Base-by-base conservation (phyloP, 2,329 filamentous ascomycete genomes). In the Nemania sp. region DNA sequence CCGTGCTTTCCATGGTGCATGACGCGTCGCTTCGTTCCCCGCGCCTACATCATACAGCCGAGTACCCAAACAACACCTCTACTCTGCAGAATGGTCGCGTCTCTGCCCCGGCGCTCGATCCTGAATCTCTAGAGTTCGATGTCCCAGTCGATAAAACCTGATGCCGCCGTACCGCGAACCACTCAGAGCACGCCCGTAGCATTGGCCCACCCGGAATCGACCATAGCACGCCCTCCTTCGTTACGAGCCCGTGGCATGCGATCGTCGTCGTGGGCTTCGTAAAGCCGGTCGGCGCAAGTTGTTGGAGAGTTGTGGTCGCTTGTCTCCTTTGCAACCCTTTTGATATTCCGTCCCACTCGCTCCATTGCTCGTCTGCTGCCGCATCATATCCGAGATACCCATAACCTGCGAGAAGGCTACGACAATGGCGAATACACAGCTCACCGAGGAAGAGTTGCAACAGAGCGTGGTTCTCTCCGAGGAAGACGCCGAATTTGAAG, bases 371-470 rank as follows among this genome's bases (percentile, higher is more conserved):
- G 15, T 45, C 35, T 34, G 17, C 34, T 17, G 13, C 42, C 39
- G 12, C 32, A 46, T 21, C 12, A 34, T 10, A 32, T 11, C 34
- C 21, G 37, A n/a, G 29, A 37, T 17, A 40, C 12, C 18, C 34
- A 11, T 29, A 1, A 34, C 21, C 17, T 32, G 13, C 25, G 37
- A 18, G 5, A 7, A 35, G 34, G 45, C n/a, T 10, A 15, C 32
- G 37, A 54, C 65, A 48, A 84, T 84, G 80, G 73, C 79, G 54
- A 83, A 79, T 67, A 78, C 80, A 57, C 82, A 83, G 68, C 76
- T 80, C 51, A 84, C 83, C 75, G 80, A 85, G 70, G 83, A 86
- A 60, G 81, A 85, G 71, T 76, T 84, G 58, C 83, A 85, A 68
- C 81, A 83, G 67, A 84, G 82, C 71, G 80, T 79, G 45, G 75